Base-by-base conservation (phyloP, 257 asterid species). In the Schizonepeta tenuifolia region DNA sequence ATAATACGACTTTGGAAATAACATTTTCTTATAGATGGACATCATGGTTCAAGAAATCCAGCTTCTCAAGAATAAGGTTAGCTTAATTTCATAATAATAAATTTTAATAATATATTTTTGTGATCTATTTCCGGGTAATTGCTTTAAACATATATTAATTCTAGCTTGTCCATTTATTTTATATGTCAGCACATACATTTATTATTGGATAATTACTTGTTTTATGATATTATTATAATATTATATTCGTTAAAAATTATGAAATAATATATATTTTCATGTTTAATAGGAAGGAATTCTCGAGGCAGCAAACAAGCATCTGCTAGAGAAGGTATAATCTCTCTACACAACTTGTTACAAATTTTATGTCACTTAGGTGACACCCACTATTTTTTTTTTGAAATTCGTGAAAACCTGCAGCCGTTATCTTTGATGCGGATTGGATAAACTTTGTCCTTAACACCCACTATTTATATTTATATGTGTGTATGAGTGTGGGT, bases 31-130 rank as follows among this genome's bases (percentile, higher is more conserved):
- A 76, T 80, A 92, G 96, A 92, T 84, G 96, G 96, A 92, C 80
- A 85, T 79, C 22, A 88, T 92, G 96, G 85, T 68, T 84, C 96
- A 92, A 78, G 96, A 92, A 81, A 92, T 92, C 76, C 95, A 87
- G 80, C 65, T 87, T 71, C 89, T 92, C 44, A 92, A 84, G 82
- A 88, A 87, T 54, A 90, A 88, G 96, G 98, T 92, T 59, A 65
- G 81, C 66, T 53, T 26, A 18, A 55, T 50, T 22, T n/a, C 14
- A 49, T 24, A 36, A 59, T 18, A 0, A 7, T 18, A 0, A 7
- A 28, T 28, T 28, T 33, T 33, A n/a, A n/a, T 61, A 36, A 38
- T 36, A 62, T 61, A 8, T n/a, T 4, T 57, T 58, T 28, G 44
- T 35, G 11, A 18, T 47, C 17, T 14, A n/a, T 44, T 28, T 28